These are phyloP conservation scores for Saccharomyces hybrid DNA, from an alignment of 1,139 yeast species.

Conservation along the genomic window DNA sequence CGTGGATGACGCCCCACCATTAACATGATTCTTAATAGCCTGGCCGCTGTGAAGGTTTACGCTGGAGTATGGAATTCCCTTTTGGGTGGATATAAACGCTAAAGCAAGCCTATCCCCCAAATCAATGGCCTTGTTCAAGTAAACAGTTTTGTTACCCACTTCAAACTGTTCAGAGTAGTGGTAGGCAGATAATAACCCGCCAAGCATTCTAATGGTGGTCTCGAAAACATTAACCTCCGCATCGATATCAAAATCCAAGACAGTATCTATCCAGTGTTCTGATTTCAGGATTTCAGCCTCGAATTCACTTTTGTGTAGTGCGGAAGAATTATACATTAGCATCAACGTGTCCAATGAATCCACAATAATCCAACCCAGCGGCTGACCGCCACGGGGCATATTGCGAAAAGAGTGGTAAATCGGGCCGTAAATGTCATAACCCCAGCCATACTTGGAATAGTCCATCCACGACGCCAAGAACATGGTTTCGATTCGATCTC, in stretches of 20 bases:
- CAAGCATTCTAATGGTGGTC: slow-evolving; percentile 69
- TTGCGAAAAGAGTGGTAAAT: slow-evolving; percentile 55
- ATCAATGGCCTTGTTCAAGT: slow-evolving; percentile 70
- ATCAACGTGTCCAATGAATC: slow-evolving; percentile 81
- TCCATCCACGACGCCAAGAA: slow-evolving; percentile 76
- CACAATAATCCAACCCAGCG: slow-evolving; percentile 93
- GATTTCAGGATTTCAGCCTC: slow-evolving; percentile 14
- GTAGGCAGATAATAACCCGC: slow-evolving; percentile 76
- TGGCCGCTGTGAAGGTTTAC: slow-evolving; percentile 61
- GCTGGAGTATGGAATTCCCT: slow-evolving; percentile 73
- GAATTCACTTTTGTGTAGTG: slow-evolving; percentile 41
- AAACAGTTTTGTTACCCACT: slow-evolving; percentile 40
- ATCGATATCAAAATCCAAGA: slow-evolving; percentile 54
- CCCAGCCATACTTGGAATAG: slow-evolving; percentile 77
- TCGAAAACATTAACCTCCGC: slow-evolving; percentile 76
- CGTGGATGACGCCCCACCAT: slow-evolving; percentile 69
- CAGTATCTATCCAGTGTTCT: slow-evolving; percentile 73
- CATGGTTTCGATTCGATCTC: slow-evolving; percentile 34
- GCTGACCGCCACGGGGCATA: slow-evolving; percentile 56
- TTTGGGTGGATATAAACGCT: slow-evolving; percentile 49
- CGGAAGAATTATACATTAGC: slow-evolving; percentile 66
- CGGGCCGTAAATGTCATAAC: slow-evolving; percentile 63
- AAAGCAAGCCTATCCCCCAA: slow-evolving; percentile 55
- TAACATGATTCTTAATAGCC: slow-evolving; percentile 57
- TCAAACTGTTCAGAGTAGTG: slow-evolving; percentile 52